These are phyloP conservation scores for Paramecium caudatum DNA, from an alignment of 73 alveolate genomes.

Conservation along the genomic window DNA sequence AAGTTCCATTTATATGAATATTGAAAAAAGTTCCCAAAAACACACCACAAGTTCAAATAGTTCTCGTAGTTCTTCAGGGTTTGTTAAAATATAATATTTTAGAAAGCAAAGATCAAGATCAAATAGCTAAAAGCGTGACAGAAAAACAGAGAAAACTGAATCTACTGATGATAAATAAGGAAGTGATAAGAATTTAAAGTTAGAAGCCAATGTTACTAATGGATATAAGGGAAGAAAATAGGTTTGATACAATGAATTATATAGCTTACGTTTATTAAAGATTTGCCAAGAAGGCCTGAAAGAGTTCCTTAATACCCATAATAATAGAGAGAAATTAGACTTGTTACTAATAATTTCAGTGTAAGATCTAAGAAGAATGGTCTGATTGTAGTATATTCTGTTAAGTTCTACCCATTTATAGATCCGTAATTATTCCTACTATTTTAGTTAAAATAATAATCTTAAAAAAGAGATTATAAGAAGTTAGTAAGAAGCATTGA, in stretches of 20 bases:
- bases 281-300: conserved; percentile 37
- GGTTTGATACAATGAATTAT: not conserved
- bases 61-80: conserved; percentile 14
- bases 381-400: conserved; percentile 29
- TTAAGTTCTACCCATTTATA: not conserved
- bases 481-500: not conserved
- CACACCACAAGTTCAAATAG: conserved; percentile 40
- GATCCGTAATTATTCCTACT: not conserved
- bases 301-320: not conserved
- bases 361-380: conserved; percentile 7
- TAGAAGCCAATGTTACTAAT: not conserved
- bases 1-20: conserved; percentile 39
- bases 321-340: not conserved
- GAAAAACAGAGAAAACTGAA: conserved; percentile 13
- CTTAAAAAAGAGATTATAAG: conserved; percentile 49
- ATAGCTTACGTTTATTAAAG: conserved; percentile 23
- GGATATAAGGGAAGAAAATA: not conserved
- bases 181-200: conserved; percentile 4
- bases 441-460: conserved; percentile 5
- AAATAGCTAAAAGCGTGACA: not conserved
- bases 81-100: not conserved
- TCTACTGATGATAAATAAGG: conserved; percentile 25
- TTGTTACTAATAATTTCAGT: conserved; percentile 10
- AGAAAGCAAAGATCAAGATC: conserved; percentile 17
- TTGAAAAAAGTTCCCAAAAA: conserved; percentile 28